Percentiles rank a stretch among this genome's conserved stretches.
Conservation (phyloP, 106 monocot genomes). For the Acorus calamus region DNA sequence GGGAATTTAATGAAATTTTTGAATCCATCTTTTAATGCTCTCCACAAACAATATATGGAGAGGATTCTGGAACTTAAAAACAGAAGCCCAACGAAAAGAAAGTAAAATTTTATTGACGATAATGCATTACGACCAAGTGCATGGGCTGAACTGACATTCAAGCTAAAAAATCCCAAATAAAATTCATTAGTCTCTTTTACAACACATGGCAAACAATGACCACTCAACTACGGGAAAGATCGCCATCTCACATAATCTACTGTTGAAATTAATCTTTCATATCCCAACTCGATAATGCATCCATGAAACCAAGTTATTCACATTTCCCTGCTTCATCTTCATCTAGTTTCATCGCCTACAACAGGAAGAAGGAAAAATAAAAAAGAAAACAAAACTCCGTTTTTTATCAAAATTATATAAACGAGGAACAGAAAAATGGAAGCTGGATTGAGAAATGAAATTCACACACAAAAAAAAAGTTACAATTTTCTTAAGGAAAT, state of each 20-base stretch:
- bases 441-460: slow-evolving; percentile 1
- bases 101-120: too few species aligned
- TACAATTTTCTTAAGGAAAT: too few species aligned
- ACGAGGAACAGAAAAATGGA: slow-evolving; percentile 8
- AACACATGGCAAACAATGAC: slow-evolving; percentile 2
- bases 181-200: background rate
- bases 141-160: too few species aligned
- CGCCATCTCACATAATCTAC: background rate
- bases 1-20: too few species aligned
- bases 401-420: slow-evolving; percentile 3
- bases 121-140: too few species aligned
- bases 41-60: too few species aligned
- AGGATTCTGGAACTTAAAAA: too few species aligned
- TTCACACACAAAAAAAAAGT: background rate
- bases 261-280: background rate
- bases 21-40: too few species aligned
- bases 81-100: too few species aligned
- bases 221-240: background rate
- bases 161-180: slow-evolving; percentile 4
- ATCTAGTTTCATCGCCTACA: slow-evolving; percentile 94
- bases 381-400: background rate
- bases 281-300: background rate
- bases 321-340: slow-evolving; percentile 41
- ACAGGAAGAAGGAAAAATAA: slow-evolving; percentile 20
- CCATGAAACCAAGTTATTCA: slow-evolving; percentile 23